These are phyloP conservation scores for Rutstroemia sydowiana DNA, from an alignment of 2,329 filamentous ascomycete species.

Conservation along the genomic window DNA sequence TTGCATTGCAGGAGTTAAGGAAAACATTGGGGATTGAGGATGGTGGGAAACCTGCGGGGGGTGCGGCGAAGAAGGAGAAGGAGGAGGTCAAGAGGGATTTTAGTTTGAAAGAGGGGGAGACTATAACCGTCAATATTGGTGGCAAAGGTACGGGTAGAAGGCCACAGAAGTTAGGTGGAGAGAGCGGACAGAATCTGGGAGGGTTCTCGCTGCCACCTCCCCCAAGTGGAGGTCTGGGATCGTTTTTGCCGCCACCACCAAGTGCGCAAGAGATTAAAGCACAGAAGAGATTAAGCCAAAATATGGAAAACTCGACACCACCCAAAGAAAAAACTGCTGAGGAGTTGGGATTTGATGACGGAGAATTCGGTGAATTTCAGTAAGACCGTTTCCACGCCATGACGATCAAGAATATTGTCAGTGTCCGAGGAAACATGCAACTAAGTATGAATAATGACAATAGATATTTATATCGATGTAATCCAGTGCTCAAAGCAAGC, in stretches of 20 bases:
- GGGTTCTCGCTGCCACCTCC: conserved; percentile 64
- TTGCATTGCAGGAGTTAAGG: conserved; percentile 70
- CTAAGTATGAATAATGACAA: background rate
- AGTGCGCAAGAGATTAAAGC: conserved; percentile 54
- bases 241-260: conserved; percentile 60
- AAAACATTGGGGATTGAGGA: conserved; percentile 59
- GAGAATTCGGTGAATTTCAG: conserved; percentile 77
- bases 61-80: conserved; percentile 31
- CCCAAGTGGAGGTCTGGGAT: conserved; percentile 25
- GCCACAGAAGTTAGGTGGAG: conserved; percentile 18
- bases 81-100: conserved; percentile 61
- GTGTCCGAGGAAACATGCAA: background rate
- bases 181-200: conserved; percentile 16
- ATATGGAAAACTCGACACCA: conserved; percentile 36
- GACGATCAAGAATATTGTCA: background rate
- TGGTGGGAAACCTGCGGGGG: conserved; percentile 22
- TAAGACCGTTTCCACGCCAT: no score
- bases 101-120: conserved; percentile 83
- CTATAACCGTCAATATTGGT: conserved; percentile 72
- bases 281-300: conserved; percentile 47
- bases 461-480: no score
- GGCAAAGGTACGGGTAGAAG: conserved; percentile 37
- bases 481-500: no score
- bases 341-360: conserved; percentile 77
- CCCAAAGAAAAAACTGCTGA: conserved; percentile 36